Evolutionary conservation across 805 yeast species (phyloP).

Genomic region (Starmerella asiatica): DNA sequence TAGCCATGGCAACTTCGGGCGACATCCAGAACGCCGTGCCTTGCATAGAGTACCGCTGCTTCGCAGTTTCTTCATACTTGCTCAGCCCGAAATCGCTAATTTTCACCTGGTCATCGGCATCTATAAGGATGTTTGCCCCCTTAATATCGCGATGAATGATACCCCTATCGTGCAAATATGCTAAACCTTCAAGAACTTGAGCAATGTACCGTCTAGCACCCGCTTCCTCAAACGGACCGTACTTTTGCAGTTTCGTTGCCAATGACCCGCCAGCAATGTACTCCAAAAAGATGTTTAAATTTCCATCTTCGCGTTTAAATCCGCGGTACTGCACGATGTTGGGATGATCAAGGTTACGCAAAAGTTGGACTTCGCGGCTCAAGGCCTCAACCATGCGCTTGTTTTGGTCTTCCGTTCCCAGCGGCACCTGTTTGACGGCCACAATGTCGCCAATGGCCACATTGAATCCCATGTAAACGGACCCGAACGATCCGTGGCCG

Average conservation of each 20-base stretch:
- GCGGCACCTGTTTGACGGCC: constrained; percentile 91
- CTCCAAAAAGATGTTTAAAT: constrained; percentile 65
- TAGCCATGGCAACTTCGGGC: constrained; percentile 90
- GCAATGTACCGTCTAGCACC: constrained; percentile 55
- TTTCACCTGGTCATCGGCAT: constrained; percentile 66
- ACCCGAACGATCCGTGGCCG: constrained; percentile 92
- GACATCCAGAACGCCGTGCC: constrained; percentile 99
- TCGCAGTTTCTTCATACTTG: constrained; percentile 44
- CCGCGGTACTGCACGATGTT: constrained; percentile 90
- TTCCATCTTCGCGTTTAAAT: constrained; percentile 58
- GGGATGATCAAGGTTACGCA: constrained; percentile 72
- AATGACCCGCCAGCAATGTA: constrained; percentile 67
- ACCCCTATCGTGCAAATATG: constrained; percentile 58
- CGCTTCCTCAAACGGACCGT: constrained; percentile 69
- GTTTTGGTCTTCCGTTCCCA: constrained; percentile 35
- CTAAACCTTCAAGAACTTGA: constrained; percentile 63
- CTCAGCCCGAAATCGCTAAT: constrained; percentile 82
- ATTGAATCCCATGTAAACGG: constrained; percentile 84
- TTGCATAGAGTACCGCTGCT: constrained; percentile 67
- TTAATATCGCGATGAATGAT: constrained; percentile 80
- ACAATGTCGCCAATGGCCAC: constrained; percentile 84
- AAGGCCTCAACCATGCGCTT: constrained; percentile 22
- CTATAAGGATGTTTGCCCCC: constrained; percentile 76
- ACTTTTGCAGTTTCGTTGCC: constrained; percentile 48
- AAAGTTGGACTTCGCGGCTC: constrained; percentile 36